phyloP scores from a whole-genome alignment of 176 grass and related monocot species.

The Dactylis glomerata region DNA sequence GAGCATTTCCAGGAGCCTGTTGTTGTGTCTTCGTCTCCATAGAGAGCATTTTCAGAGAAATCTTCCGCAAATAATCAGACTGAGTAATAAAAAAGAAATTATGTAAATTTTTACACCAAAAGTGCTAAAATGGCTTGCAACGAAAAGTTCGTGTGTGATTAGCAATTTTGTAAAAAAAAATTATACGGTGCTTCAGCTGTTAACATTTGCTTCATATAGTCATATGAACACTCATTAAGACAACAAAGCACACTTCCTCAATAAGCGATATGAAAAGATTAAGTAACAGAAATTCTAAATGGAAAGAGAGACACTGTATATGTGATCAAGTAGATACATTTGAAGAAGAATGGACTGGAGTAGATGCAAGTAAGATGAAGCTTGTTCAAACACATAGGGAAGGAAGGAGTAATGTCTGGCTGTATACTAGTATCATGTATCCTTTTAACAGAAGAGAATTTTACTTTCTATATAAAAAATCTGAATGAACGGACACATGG shows the following conservation, averaged over 20 bases:
- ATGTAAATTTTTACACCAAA: not conserved
- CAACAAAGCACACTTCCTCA: constrained; percentile 14
- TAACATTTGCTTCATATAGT: not conserved
- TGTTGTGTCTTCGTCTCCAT: constrained; percentile 79
- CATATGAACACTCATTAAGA: constrained; percentile 1
- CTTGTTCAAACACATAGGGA: not conserved
- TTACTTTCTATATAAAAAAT: not conserved
- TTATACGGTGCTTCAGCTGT: not conserved
- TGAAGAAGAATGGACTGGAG: not conserved
- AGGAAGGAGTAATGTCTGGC: not conserved
- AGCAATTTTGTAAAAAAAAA: too few relatives aligned
- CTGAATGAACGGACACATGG: not conserved
- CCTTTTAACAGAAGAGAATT: not conserved
- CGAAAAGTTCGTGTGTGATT: not conserved
- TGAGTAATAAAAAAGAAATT: constrained; percentile 34
- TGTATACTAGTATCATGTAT: not conserved
- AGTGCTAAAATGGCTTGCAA: not conserved
- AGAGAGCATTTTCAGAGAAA: constrained; percentile 89
- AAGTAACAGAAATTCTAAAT: constrained; percentile 4
- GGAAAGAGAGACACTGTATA: not conserved
- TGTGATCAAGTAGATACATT: not conserved
- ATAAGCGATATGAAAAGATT: not conserved
- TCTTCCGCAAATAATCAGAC: constrained; percentile 88
- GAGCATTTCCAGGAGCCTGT: constrained; percentile 42
- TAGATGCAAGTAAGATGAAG: not conserved